Evolutionary conservation across 2,329 filamentous ascomycete species (phyloP).

Genomic region (Neurospora crassa): DNA sequence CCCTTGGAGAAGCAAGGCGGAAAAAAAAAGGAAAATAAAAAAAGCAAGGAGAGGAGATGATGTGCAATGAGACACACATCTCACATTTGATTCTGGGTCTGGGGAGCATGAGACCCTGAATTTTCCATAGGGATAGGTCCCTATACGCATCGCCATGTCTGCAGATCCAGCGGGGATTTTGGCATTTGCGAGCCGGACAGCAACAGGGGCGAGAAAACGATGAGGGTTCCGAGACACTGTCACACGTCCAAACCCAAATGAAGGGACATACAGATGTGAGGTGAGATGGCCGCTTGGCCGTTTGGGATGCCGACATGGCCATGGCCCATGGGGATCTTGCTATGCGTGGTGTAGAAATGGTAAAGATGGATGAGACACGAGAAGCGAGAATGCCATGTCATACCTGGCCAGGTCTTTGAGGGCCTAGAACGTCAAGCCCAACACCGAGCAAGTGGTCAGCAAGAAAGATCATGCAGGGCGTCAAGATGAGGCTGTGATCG

Average conservation of each 20-base stretch:
- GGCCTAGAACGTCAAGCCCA: constrained; percentile 19
- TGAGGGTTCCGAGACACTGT: not conserved
- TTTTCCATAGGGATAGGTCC: not conserved
- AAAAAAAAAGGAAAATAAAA: not conserved
- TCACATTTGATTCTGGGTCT: not conserved
- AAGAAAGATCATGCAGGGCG: not conserved
- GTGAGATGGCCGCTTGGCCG: not conserved
- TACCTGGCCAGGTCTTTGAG: constrained; percentile 25
- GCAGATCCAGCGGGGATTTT: not conserved
- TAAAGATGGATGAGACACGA: not conserved
- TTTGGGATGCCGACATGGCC: not conserved
- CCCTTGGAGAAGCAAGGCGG: not conserved
- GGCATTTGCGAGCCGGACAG: not conserved
- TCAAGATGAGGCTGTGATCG: constrained; percentile 4
- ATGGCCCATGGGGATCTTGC: not conserved
- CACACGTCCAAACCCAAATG: not conserved
- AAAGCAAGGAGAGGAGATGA: not conserved
- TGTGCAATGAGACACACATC: not conserved
- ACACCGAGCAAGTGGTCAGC: constrained; percentile 12
- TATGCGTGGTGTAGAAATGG: constrained; percentile 1
- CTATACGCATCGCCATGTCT: not conserved
- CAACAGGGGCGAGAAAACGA: not conserved
- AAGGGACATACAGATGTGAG: not conserved
- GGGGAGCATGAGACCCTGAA: not conserved
- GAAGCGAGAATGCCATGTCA: constrained; percentile 12